These are phyloP conservation scores for Aspergillus niger DNA, from an alignment of 2,329 filamentous ascomycete genomes.

Conservation along the genomic window DNA sequence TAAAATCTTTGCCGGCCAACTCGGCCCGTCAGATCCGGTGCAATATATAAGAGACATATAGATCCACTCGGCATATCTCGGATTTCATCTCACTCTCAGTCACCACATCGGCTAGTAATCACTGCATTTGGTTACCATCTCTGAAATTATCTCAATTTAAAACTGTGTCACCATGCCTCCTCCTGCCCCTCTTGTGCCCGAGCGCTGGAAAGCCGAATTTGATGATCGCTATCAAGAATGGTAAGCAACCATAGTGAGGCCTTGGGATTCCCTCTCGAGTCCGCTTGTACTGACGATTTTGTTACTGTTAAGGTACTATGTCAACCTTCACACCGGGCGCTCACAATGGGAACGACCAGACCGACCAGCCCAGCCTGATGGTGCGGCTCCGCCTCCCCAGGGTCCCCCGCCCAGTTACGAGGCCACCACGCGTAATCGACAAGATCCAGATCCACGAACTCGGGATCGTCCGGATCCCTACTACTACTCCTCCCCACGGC, in stretches of 20 bases:
- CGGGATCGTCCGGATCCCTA: no score
- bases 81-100: no score
- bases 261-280: not conserved
- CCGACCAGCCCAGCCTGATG: not conserved
- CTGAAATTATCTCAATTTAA: not conserved
- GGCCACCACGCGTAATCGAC: not conserved
- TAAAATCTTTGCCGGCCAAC: no score
- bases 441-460: no score
- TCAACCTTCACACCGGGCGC: conserved; percentile 1
- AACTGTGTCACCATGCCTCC: not conserved
- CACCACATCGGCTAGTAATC: no score
- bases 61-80: no score
- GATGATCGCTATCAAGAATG: conserved; percentile 8
- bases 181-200: not conserved
- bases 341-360: conserved; percentile 7
- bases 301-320: not conserved
- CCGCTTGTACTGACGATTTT: not conserved
- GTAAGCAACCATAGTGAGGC: not conserved
- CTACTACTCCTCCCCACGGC: not conserved
- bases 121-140: no score
- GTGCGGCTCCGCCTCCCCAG: not conserved
- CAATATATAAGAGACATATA: no score
- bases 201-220: conserved; percentile 4
- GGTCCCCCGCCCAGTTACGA: conserved; percentile 5
- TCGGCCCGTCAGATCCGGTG: no score